Evolutionary conservation across 1,284 basidiomycete genomes (phyloP), one percentile per base, ranked within the genome.

Genomic region (Ustilago loliicola): DNA sequence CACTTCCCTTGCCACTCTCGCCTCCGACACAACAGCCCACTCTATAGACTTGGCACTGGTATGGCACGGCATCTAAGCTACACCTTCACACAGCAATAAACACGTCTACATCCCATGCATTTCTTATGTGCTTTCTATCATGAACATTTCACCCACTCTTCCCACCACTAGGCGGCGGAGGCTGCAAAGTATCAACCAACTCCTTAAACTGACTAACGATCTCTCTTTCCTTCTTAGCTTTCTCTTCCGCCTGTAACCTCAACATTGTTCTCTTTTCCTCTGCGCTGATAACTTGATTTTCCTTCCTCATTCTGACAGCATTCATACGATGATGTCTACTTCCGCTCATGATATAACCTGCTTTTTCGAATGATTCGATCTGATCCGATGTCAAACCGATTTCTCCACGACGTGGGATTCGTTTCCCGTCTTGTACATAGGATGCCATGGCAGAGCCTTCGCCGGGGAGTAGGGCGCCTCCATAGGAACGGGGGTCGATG

Each of bases 331-430:
- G 75, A 72, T 99, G 96, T 65, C 96, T 89, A 83, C 92, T 93
- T 50, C 96, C 96, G 82, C 93, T 95, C 97, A 99, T 99, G 64
- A 99, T 96, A 87, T 96, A 99, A n/a, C 96, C 96, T 19, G 93
- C 93, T 42, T 88, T 84, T 88, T 99, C 96, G 87, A 90, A 98
- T 81, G 90, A 87, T 23, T 93, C 94, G 81, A 99, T 99, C 86
- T 94, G 91, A 27, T 92, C 91, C 9, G 93, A 91, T 17, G 93
- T 92, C 70, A 99, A 88, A 55, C 96, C 97, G 81, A 99, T 98
- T 88, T 99, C 96, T 88, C 96, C 97, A 89, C 97, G 94, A 68
- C 96, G 94, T 3, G 96, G 96, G 83, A 99, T 99, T 84, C 96
- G 95, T 61, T 91, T 87, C 64, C 94, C 95, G 23, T 95, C 93